Percentiles rank a stretch among this genome's conserved stretches.
phyloP scores from a whole-genome alignment of 768 basidiomycete species.

The Lactarius trivialis region DNA sequence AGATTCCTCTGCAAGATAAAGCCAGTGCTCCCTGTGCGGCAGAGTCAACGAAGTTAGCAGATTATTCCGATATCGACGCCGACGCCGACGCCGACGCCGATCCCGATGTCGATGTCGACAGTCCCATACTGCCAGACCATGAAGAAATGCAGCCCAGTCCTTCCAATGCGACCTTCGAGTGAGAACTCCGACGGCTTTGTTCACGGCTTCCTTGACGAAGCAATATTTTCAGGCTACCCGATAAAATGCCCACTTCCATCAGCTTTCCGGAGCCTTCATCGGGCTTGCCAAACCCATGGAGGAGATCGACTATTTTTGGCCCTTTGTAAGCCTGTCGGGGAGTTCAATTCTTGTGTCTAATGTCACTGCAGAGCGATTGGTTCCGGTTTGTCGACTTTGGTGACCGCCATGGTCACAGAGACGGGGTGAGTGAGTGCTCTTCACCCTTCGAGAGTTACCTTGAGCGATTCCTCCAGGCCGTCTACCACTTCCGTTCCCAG shows the following conservation, averaged over 20 bases:
- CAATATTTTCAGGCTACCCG: conserved; percentile 8
- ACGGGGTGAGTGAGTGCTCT: background rate
- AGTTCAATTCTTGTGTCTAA: background rate
- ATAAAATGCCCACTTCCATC: conserved; percentile 19
- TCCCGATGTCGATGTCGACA: no score
- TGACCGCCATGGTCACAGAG: background rate
- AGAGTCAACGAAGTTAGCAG: background rate
- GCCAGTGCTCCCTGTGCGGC: background rate
- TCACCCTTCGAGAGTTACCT: background rate
- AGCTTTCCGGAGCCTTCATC: conserved; percentile 16
- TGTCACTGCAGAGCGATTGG: conserved; percentile 14
- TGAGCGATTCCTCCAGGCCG: background rate
- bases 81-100: background rate
- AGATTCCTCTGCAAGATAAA: background rate
- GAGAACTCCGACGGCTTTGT: background rate
- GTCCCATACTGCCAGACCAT: background rate
- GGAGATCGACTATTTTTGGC: conserved; percentile 21
- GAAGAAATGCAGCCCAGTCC: conserved; percentile 9
- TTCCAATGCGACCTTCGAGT: conserved; percentile 7
- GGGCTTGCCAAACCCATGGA: conserved; percentile 6
- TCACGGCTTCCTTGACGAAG: background rate
- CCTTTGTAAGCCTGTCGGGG: conserved; percentile 19
- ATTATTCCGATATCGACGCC: background rate
- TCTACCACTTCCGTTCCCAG: background rate
- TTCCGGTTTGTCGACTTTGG: background rate